These are phyloP conservation scores for Phytophthora litchii DNA, from an alignment of 352 stramenopile genomes.

Conservation along the genomic window DNA sequence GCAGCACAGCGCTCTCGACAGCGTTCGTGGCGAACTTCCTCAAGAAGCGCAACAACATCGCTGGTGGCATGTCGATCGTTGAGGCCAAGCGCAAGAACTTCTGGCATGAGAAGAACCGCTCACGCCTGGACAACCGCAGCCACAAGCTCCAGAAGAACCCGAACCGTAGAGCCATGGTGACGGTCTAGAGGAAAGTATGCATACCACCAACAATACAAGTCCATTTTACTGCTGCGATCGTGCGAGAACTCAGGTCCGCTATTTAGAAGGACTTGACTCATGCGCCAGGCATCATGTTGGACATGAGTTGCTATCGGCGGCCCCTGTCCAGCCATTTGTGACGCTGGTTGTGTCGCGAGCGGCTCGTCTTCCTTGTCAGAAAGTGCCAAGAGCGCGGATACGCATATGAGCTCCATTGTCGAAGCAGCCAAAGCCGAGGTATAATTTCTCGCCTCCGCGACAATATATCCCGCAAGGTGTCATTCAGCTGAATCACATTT, in stretches of 20 bases:
- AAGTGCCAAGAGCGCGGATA: conserved; percentile 21
- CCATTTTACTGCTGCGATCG: conserved; percentile 15
- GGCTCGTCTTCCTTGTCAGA: conserved; percentile 29
- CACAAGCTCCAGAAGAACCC: conserved; percentile 88
- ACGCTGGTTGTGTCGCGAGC: not conserved
- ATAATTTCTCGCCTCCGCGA: not conserved
- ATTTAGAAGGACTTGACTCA: conserved; percentile 4
- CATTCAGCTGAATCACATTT: not conserved
- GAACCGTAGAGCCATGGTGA: conserved; percentile 78
- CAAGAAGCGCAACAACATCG: conserved; percentile 84
- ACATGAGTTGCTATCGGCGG: not conserved
- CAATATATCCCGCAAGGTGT: not conserved
- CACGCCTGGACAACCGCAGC: conserved; percentile 78
- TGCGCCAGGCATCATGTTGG: conserved; percentile 2
- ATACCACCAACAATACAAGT: conserved; percentile 19
- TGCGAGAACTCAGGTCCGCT: no score
- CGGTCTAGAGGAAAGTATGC: conserved; percentile 59
- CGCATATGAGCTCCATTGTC: conserved; percentile 18
- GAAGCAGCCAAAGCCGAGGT: conserved; percentile 3
- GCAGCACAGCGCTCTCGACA: conserved; percentile 73
- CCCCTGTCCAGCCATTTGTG: conserved; percentile 22
- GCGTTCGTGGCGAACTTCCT: conserved; percentile 85
- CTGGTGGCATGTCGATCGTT: conserved; percentile 71
- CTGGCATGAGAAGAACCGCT: conserved; percentile 80
- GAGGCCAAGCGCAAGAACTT: conserved; percentile 74